Evolutionary conservation across 768 basidiomycete species (phyloP).

Genomic region (Russula sp.): DNA sequence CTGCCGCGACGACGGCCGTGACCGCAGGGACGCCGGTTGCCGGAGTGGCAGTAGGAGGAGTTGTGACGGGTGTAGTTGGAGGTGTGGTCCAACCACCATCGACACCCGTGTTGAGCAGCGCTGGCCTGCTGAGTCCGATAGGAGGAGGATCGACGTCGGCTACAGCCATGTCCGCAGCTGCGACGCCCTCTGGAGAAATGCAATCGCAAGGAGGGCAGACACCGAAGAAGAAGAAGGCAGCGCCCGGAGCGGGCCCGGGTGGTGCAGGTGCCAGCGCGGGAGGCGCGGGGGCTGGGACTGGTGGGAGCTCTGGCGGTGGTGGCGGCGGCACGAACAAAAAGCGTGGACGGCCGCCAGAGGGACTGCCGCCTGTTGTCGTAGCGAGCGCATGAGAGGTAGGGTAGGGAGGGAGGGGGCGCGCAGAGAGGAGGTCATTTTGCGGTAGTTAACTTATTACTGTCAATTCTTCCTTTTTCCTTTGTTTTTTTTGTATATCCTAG

Average conservation of each 20-base stretch:
- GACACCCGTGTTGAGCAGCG: not conserved
- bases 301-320: not conserved
- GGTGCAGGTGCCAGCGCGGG: not conserved
- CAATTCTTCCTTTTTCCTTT: slow-evolving; percentile 13
- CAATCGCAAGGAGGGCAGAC: not conserved
- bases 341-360: slow-evolving; percentile 22
- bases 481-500: slow-evolving; percentile 12
- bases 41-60: not conserved
- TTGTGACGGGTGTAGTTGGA: not conserved
- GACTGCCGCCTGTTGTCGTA: slow-evolving; percentile 27
- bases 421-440: not conserved
- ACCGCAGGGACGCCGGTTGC: not conserved
- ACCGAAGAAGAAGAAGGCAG: slow-evolving; percentile 22
- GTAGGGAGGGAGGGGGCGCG: not conserved
- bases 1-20: not conserved
- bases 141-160: not conserved
- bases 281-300: not conserved
- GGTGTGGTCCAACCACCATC: not conserved
- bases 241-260: not conserved
- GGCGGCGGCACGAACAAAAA: slow-evolving; percentile 18
- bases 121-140: slow-evolving; percentile 5
- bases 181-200: not conserved
- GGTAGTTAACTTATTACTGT: slow-evolving; percentile 18
- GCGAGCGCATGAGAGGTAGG: slow-evolving; percentile 25
- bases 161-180: not conserved